Conservation (phyloP, 106 monocot species). For the Acorus gramineus region DNA sequence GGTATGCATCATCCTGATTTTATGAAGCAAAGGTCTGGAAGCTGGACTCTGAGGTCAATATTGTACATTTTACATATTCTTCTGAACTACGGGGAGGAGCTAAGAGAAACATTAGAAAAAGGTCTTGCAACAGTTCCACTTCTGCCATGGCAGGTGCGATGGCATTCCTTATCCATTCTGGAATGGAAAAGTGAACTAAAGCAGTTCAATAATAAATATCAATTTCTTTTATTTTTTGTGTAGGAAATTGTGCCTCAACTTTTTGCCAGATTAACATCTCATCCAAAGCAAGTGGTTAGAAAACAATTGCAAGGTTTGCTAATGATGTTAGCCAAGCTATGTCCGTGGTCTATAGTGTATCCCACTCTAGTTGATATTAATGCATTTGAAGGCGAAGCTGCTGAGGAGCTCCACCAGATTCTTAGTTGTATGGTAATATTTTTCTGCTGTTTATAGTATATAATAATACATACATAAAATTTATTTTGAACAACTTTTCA, state of each 20-base stretch:
- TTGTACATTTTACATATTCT: slow-evolving; percentile 75
- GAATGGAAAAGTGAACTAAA: too few species aligned
- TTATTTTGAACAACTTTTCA: slow-evolving; percentile 7
- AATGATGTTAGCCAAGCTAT: slow-evolving; percentile 74
- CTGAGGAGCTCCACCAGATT: slow-evolving; percentile 73
- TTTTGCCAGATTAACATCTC: slow-evolving; percentile 87
- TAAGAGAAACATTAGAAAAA: slow-evolving; percentile 53
- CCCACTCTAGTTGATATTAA: slow-evolving; percentile 84
- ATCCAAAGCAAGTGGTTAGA: slow-evolving; percentile 69
- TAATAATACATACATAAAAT: not conserved
- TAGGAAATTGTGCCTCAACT: slow-evolving; percentile 91
- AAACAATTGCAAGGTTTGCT: slow-evolving; percentile 61
- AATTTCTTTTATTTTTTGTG: slow-evolving; percentile 3
- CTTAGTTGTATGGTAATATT: slow-evolving; percentile 58
- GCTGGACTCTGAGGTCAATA: slow-evolving; percentile 53
- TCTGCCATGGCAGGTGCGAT: slow-evolving; percentile 82
- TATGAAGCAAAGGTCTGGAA: slow-evolving; percentile 40
- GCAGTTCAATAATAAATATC: too few species aligned
- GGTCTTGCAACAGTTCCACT: slow-evolving; percentile 60
- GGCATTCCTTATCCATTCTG: too few species aligned
- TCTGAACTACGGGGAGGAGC: slow-evolving; percentile 74
- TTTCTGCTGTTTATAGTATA: not conserved
- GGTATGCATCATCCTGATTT: slow-evolving; percentile 15
- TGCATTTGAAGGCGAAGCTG: slow-evolving; percentile 55
- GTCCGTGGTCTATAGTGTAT: slow-evolving; percentile 87